A percentile compares a stretch with the other conserved stretches of the same genome.
phyloP scores from a whole-genome alignment of 176 grass and related monocot species.

The Musa beccarii region DNA sequence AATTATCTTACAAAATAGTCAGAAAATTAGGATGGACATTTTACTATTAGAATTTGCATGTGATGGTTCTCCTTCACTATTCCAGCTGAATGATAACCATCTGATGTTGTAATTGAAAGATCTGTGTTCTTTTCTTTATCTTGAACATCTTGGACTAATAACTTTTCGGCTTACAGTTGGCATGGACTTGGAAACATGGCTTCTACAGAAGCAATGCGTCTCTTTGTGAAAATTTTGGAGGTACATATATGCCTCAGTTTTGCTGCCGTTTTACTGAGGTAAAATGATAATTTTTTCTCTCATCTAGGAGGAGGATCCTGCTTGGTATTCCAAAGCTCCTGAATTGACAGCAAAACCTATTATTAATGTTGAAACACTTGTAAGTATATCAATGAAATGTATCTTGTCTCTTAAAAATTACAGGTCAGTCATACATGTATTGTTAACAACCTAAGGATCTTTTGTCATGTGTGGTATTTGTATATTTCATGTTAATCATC shows the following conservation, averaged over 20 bases:
- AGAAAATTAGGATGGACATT: too few species aligned
- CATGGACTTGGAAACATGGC: constrained; percentile 85
- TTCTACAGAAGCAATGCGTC: constrained; percentile 81
- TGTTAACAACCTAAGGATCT: too few species aligned
- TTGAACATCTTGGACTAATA: not conserved
- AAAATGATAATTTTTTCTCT: constrained; percentile 18
- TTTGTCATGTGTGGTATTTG: too few species aligned
- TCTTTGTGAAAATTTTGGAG: constrained; percentile 98
- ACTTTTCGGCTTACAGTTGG: constrained; percentile 47
- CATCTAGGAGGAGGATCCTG: constrained; percentile 88
- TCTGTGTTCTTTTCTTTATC: not conserved
- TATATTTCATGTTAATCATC: too few species aligned
- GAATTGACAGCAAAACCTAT: constrained; percentile 53
- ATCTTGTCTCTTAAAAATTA: too few species aligned
- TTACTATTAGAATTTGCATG: too few species aligned
- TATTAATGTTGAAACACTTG: constrained; percentile 75
- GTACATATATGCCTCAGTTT: constrained; percentile 26
- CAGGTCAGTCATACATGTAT: too few species aligned
- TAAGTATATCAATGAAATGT: constrained; percentile 29
- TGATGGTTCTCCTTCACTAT: too few species aligned
- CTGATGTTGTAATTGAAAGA: not conserved
- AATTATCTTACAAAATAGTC: too few species aligned
- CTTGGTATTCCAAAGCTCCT: constrained; percentile 70
- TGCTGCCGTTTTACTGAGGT: not conserved
- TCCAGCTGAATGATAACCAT: too few species aligned